Base-by-base conservation (phyloP, 108 stramenopile genomes). In the Nitzschia inconspicua region DNA sequence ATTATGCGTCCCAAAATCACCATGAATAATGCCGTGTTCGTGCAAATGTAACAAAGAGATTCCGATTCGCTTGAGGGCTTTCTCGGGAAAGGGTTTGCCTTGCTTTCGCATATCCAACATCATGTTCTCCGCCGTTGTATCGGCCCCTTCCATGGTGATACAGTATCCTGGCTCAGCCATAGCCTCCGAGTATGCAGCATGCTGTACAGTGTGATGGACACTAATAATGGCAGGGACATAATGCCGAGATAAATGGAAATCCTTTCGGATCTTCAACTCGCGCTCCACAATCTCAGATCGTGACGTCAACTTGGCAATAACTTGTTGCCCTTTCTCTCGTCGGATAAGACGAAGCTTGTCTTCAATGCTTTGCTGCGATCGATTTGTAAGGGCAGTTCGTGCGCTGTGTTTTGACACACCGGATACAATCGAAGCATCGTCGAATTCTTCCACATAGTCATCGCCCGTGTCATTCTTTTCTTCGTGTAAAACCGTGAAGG, bases 91-190 rank as follows among this genome's bases (percentile, higher is more conserved):
- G 3, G 62, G 62, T 54, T 86, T 89, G 2, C 86, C 85, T 13
- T 71, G 63, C 50, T 88, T 88, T 32, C 92, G 65, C 60, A 86
- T 73, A 60, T 93, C 92, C 14, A 93, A 65, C 88, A 93, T 93
- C 11, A 86, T 72, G 60, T 93, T 89, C 60, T 93, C 92, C 16
- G 89, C 86, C 14, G 92, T 93, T 3, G 86, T 85, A 65, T 93
- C 92, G 27, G 92, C 92, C 37, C 92, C 92, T 49, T 93, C 92
- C 85, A 93, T 93, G 1, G 92, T 93, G 34, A 93, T 90, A 42
- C 92, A 93, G 57, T 90, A 93, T 2, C 88, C 92, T 52, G 92
- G 81, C 41, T 93, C 92, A 2, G 92, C 92, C 79, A 88, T 89
- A 5, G 92, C 92, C 65, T 81, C 89, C 44, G 86, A 85, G 47